Conservation (phyloP, 352 stramenopile genomes). For the Phytophthora meadii region DNA sequence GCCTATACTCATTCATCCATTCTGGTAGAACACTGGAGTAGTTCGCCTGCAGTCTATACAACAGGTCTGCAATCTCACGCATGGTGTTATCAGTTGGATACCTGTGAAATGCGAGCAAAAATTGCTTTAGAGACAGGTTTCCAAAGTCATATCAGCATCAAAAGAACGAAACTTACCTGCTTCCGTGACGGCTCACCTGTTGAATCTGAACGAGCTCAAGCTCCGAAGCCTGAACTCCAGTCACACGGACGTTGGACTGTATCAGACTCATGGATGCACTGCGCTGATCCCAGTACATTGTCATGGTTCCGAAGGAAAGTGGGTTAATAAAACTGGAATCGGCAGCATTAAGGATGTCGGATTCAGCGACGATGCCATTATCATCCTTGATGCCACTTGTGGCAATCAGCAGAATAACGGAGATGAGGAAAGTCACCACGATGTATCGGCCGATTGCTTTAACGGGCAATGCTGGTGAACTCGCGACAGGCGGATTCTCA, state of each 20-base stretch:
- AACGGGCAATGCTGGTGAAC: constrained; percentile 10
- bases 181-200: constrained; percentile 66
- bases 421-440: constrained; percentile 12
- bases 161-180: constrained; percentile 38
- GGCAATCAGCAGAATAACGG: constrained; percentile 17
- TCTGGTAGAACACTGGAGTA: constrained; percentile 44
- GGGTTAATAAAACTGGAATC: constrained; percentile 9
- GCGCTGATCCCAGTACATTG: constrained; percentile 63
- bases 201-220: constrained; percentile 72
- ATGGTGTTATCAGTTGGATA: constrained; percentile 65
- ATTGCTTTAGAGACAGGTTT: constrained; percentile 1
- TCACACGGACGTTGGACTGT: constrained; percentile 28
- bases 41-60: constrained; percentile 50
- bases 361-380: constrained; percentile 5
- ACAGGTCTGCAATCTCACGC: constrained; percentile 48
- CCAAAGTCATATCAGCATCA: not conserved
- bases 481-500: constrained; percentile 7
- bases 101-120: constrained; percentile 18
- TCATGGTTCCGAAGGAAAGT: constrained; percentile 63
- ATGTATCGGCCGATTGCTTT: constrained; percentile 20
- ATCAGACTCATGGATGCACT: constrained; percentile 24
- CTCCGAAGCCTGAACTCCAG: constrained; percentile 32
- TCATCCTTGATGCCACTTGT: constrained; percentile 23
- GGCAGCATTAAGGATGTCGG: constrained; percentile 19
- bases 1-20: constrained; percentile 65